A percentile compares a stretch with the other conserved stretches of the same genome.
These are phyloP conservation scores for Blastobotrys americana DNA, from an alignment of 805 yeast species.

Conservation along the genomic window DNA sequence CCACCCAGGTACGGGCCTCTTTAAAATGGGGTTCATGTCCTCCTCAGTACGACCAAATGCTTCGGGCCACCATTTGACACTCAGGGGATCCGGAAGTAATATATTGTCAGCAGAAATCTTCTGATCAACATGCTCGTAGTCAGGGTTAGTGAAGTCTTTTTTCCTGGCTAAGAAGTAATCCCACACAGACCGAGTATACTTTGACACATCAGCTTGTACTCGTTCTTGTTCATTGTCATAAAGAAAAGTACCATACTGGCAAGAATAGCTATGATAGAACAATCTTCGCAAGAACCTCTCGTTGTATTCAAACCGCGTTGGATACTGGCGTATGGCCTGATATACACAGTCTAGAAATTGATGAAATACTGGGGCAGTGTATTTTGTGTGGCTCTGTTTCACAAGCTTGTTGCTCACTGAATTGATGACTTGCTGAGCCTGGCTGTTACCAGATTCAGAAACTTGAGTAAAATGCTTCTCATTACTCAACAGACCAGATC, in stretches of 20 bases:
- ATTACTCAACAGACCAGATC: constrained; percentile 61
- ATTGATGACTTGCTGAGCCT: constrained; percentile 40
- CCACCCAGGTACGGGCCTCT: not conserved
- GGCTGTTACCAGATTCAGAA: constrained; percentile 26
- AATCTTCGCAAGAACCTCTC: constrained; percentile 80
- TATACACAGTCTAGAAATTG: constrained; percentile 88
- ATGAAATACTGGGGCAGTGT: constrained; percentile 87
- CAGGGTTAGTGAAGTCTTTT: constrained; percentile 56
- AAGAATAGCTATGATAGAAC: constrained; percentile 81
- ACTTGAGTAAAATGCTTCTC: constrained; percentile 32
- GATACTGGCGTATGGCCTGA: constrained; percentile 67
- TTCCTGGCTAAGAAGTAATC: constrained; percentile 79
- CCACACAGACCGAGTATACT: constrained; percentile 76
- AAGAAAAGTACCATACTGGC: constrained; percentile 90
- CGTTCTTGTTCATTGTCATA: constrained; percentile 67
- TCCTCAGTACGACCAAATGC: constrained; percentile 68
- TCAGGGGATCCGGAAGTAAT: constrained; percentile 48
- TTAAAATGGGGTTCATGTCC: constrained; percentile 43
- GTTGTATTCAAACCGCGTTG: constrained; percentile 73
- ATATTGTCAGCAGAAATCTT: constrained; percentile 24
- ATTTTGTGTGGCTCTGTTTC: constrained; percentile 44
- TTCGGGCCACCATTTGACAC: constrained; percentile 85
- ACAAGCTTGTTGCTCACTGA: constrained; percentile 47
- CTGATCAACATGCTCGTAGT: constrained; percentile 30
- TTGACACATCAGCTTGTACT: constrained; percentile 34